These are phyloP conservation scores for Grigorovia humatica DNA, from an alignment of 805 yeast species.

Conservation along the genomic window DNA sequence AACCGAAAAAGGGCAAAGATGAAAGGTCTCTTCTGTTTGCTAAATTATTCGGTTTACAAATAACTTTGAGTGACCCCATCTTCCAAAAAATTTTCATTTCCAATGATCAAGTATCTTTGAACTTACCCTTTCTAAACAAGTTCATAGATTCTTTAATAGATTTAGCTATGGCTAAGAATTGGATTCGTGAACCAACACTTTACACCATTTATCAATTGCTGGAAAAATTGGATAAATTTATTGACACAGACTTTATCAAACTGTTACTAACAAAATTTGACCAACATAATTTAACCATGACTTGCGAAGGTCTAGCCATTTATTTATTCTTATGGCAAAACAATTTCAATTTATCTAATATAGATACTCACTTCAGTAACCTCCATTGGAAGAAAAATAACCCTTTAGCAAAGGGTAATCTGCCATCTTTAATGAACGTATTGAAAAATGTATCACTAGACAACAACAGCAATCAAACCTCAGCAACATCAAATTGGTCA, in stretches of 20 bases:
- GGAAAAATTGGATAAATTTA: slow-evolving; percentile 13
- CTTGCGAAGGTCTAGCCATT: slow-evolving; percentile 75
- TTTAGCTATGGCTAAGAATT: slow-evolving; percentile 55
- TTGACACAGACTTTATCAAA: slow-evolving; percentile 9
- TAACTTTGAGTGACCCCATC: slow-evolving; percentile 48
- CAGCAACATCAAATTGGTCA: slow-evolving; percentile 60
- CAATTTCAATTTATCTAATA: slow-evolving; percentile 9
- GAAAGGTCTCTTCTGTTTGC: slow-evolving; percentile 77
- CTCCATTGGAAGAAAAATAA: slow-evolving; percentile 57
- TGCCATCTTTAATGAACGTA: slow-evolving; percentile 49
- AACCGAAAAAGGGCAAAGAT: slow-evolving; percentile 61
- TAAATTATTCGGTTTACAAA: slow-evolving; percentile 72
- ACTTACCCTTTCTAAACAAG: slow-evolving; percentile 31
- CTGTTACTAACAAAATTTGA: slow-evolving; percentile 37
- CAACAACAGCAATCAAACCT: slow-evolving; percentile 17
- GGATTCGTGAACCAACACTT: slow-evolving; percentile 79
- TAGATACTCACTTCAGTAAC: slow-evolving; percentile 4
- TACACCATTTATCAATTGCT: slow-evolving; percentile 56
- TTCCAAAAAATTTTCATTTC: slow-evolving; percentile 24
- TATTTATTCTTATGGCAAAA: slow-evolving; percentile 32
- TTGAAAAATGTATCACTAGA: slow-evolving; percentile 45
- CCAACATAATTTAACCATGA: slow-evolving; percentile 44
- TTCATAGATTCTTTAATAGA: slow-evolving; percentile 50
- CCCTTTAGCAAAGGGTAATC: slow-evolving; percentile 64
- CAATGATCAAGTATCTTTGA: slow-evolving; percentile 6